Evolutionary conservation across 1,284 basidiomycete species (phyloP).

Genomic region (Trichosporon sp.): DNA sequence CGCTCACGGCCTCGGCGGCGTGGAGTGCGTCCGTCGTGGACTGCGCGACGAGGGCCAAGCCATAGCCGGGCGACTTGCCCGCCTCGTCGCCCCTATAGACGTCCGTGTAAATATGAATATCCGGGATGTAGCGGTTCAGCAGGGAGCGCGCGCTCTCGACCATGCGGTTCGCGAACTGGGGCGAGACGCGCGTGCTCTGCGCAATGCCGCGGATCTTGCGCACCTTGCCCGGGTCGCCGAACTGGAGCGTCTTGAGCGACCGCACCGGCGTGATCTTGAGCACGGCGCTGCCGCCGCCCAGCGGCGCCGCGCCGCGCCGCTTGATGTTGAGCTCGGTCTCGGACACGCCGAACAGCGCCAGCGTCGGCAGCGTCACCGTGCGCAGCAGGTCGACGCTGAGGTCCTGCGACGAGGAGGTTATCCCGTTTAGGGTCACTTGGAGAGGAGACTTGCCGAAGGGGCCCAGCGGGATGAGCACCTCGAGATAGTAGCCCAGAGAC

Average conservation of each 20-base stretch:
- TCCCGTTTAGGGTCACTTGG: slow-evolving; percentile 73
- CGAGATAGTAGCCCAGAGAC: slow-evolving; percentile 89
- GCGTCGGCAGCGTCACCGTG: slow-evolving; percentile 86
- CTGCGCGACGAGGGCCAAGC: slow-evolving; percentile 81
- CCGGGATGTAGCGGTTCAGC: slow-evolving; percentile 93
- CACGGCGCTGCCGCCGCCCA: slow-evolving; percentile 87
- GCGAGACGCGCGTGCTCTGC: slow-evolving; percentile 92
- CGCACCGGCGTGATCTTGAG: slow-evolving; percentile 91
- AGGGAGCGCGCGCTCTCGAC: slow-evolving; percentile 88
- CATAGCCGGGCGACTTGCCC: slow-evolving; percentile 94
- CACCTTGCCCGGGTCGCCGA: slow-evolving; percentile 83
- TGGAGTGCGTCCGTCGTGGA: slow-evolving; percentile 88
- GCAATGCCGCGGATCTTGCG: slow-evolving; percentile 93
- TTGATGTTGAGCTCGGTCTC: slow-evolving; percentile 91
- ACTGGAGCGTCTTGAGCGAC: slow-evolving; percentile 84
- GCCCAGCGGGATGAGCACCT: slow-evolving; percentile 82
- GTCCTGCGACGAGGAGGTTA: slow-evolving; percentile 81
- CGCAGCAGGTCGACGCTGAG: slow-evolving; percentile 86
- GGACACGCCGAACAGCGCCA: slow-evolving; percentile 82
- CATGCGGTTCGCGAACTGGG: slow-evolving; percentile 96
- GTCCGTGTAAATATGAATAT: slow-evolving; percentile 97
- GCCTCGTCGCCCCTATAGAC: slow-evolving; percentile 97
- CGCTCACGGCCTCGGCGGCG: slow-evolving; percentile 65
- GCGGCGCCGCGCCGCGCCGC: slow-evolving; percentile 84
- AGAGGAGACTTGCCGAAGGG: slow-evolving; percentile 90